Base-by-base conservation (phyloP, 257 asterid species). In the Coffea canephora region DNA sequence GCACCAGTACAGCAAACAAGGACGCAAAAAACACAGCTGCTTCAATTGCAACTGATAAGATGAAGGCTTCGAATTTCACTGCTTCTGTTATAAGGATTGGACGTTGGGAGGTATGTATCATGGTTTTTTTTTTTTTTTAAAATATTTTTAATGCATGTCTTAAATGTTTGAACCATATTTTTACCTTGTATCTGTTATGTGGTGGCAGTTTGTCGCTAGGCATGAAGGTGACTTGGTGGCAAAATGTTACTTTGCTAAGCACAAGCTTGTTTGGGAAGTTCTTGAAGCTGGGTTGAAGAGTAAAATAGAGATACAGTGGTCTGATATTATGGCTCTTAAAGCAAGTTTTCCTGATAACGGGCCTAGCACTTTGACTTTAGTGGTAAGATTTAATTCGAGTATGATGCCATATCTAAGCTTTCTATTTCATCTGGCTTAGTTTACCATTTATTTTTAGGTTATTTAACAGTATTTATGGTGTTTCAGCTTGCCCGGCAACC, bases 261-360 rank as follows among this genome's bases (percentile, higher is more conserved):
- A 92, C 73, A 93, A 93, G 77, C 93, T 95, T 80, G 98, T 95
- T 34, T 93, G 98, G 98, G 98, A 95, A 85, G 89, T 95, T 84
- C 96, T 95, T 78, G 92, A 90, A 57, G 91, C 90, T 73, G 95
- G 96, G 68, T 89, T 94, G 83, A 94, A 94, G 95, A 90, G 89
- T 83, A 91, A 93, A 89, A 84, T 94, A 76, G 98, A 94, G 86
- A 90, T 94, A 80, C 96, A 90, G 84, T 93, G 98, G 98, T 87
- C 92, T 45, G 95, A 93, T 83, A 95, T 91, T 79, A 85, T 78
- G 80, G 94, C 88, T 66, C 82, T 95, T 74, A 93, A 88, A 83
- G 98, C 96, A 81, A 85, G 88, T 19, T 86, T 87, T 79, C 89
- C 97, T 34, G 94, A 89, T 76, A 69, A 85, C 82, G 86, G 82